Evolutionary conservation across 257 asterid genomes (phyloP).

Genomic region (Ligustrum vulgare): DNA sequence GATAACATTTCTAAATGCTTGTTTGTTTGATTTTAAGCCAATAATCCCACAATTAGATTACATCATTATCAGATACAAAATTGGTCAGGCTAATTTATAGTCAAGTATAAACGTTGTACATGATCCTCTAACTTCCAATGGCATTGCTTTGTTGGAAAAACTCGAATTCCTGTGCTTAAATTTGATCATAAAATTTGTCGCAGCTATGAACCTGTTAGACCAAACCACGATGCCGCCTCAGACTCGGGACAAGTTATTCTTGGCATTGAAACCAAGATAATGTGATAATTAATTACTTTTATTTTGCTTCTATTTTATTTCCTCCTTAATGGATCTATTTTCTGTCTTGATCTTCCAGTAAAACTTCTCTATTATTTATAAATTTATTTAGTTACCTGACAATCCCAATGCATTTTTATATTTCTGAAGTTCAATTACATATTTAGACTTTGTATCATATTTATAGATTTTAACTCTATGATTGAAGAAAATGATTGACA

Average conservation of each 20-base stretch:
- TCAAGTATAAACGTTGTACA: too few species aligned
- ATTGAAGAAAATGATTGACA: too few species aligned
- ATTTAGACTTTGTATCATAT: too few species aligned
- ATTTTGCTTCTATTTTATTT: background rate
- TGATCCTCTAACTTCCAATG: constrained; percentile 17
- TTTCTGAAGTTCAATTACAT: too few species aligned
- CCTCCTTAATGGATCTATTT: background rate
- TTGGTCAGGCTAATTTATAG: too few species aligned
- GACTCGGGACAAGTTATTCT: background rate
- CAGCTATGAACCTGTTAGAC: background rate
- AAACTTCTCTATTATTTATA: background rate
- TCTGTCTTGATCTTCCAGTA: background rate
- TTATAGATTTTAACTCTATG: too few species aligned
- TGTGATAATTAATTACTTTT: background rate
- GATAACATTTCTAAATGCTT: too few species aligned
- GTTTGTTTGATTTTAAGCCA: too few species aligned
- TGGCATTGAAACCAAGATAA: background rate
- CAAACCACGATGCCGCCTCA: background rate
- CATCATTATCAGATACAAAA: too few species aligned
- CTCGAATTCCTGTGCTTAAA: constrained; percentile 10
- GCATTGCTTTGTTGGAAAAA: constrained; percentile 6
- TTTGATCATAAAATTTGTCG: background rate
- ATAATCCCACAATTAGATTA: too few species aligned
- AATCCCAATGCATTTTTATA: too few species aligned
- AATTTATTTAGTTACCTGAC: background rate